Evolutionary conservation across 2,329 filamentous ascomycete genomes (phyloP).

Genomic region (Chalaropsis thielavioides): DNA sequence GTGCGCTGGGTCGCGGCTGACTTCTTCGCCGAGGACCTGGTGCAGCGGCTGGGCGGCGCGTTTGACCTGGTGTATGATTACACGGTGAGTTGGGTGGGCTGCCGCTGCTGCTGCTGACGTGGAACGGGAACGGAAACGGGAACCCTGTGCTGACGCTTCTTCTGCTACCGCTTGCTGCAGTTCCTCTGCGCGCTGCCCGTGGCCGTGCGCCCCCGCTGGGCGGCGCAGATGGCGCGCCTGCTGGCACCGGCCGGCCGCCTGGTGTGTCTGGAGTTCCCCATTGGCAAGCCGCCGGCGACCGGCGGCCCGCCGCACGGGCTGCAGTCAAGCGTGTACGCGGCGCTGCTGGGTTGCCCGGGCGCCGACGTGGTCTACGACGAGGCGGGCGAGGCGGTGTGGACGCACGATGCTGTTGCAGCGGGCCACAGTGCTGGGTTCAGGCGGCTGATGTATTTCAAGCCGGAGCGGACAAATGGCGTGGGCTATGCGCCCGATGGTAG

Average conservation of each 20-base stretch:
- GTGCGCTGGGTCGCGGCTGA: slow-evolving; percentile 46
- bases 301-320: slow-evolving; percentile 62
- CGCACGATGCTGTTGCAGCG: too few species aligned
- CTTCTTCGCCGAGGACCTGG: slow-evolving; percentile 50
- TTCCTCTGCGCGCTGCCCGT: slow-evolving; percentile 50
- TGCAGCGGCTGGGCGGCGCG: slow-evolving; percentile 29
- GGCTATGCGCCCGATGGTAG: slow-evolving; percentile 33
- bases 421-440: not conserved
- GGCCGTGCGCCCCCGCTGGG: slow-evolving; percentile 38
- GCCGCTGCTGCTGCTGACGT: not conserved
- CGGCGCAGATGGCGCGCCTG: slow-evolving; percentile 36
- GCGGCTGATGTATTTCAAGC: slow-evolving; percentile 27
- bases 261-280: slow-evolving; percentile 63
- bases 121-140: too few species aligned
- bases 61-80: slow-evolving; percentile 57
- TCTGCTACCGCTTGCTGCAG: slow-evolving; percentile 26
- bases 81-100: slow-evolving; percentile 32
- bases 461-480: slow-evolving; percentile 34
- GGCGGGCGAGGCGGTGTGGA: slow-evolving; percentile 23
- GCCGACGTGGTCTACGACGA: slow-evolving; percentile 46
- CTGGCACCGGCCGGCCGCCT: slow-evolving; percentile 37
- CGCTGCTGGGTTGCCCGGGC: slow-evolving; percentile 56
- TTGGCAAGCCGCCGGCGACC: slow-evolving; percentile 48
- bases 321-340: slow-evolving; percentile 53
- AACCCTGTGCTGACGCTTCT: too few species aligned